phyloP scores from a whole-genome alignment of 2,329 filamentous ascomycete species.

The Scedosporium aurantiacum region DNA sequence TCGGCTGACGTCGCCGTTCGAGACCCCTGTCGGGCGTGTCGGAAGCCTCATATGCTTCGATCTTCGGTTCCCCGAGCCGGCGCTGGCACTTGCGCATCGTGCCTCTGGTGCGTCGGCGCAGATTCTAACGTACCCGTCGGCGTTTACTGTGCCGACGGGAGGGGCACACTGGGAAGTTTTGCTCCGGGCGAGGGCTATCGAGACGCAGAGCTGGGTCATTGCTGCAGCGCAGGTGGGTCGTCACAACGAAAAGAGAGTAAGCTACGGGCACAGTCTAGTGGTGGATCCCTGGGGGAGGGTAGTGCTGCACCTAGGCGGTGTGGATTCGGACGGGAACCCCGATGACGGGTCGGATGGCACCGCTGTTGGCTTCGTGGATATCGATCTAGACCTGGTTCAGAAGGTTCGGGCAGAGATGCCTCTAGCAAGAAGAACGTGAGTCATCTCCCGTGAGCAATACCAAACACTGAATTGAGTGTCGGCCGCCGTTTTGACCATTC shows the following conservation, averaged over 20 bases:
- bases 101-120: slow-evolving; percentile 35
- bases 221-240: slow-evolving; percentile 66
- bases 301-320: slow-evolving; percentile 47
- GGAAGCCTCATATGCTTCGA: slow-evolving; percentile 86
- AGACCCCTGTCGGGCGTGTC: slow-evolving; percentile 62
- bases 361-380: slow-evolving; percentile 43
- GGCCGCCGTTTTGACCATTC: neutral
- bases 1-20: slow-evolving; percentile 56
- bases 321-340: slow-evolving; percentile 25
- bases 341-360: slow-evolving; percentile 28
- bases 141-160: slow-evolving; percentile 81
- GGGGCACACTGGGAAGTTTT: slow-evolving; percentile 76
- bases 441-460: slow-evolving; percentile 9
- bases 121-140: slow-evolving; percentile 75
- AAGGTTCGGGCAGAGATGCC: slow-evolving; percentile 42
- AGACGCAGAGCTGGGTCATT: slow-evolving; percentile 78
- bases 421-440: slow-evolving; percentile 39
- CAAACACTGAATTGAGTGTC: neutral
- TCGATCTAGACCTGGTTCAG: slow-evolving; percentile 36
- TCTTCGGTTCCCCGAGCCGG: slow-evolving; percentile 63
- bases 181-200: slow-evolving; percentile 70
- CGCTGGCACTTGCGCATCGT: slow-evolving; percentile 49
- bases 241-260: slow-evolving; percentile 64
- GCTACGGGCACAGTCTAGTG: slow-evolving; percentile 79
- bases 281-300: slow-evolving; percentile 81